A percentile compares a stretch with the other conserved stretches of the same genome.
Evolutionary conservation across 2,329 filamentous ascomycete species (phyloP).

Genomic region (Colletotrichum sp.): DNA sequence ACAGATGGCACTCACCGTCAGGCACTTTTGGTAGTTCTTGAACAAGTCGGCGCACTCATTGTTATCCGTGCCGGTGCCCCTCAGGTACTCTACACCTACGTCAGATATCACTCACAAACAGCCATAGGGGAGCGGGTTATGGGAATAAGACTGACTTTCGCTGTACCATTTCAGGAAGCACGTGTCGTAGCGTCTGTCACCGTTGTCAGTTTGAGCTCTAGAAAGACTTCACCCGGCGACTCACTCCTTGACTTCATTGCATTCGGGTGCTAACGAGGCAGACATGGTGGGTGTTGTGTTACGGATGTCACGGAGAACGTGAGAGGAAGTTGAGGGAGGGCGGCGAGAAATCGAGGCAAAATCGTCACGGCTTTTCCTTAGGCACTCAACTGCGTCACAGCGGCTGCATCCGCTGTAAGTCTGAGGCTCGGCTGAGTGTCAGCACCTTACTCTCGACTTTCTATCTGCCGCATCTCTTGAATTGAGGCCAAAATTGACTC

Average conservation of each 20-base stretch:
- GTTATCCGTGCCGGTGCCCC: constrained; percentile 81
- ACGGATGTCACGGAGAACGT: background rate
- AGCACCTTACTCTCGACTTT: background rate
- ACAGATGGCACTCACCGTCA: constrained; percentile 63
- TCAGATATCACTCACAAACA: background rate
- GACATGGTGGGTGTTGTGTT: constrained; percentile 68
- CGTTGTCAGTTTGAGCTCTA: constrained; percentile 8
- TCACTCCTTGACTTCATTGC: constrained; percentile 95
- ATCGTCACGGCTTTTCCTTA: background rate
- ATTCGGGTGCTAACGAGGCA: constrained; percentile 91
- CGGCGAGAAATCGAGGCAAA: constrained; percentile 7
- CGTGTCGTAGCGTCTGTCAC: constrained; percentile 83
- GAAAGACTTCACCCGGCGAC: constrained; percentile 31
- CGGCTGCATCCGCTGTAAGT: constrained; percentile 13
- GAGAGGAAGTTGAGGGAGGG: constrained; percentile 3
- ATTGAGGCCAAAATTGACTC: background rate
- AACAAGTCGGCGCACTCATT: constrained; percentile 87
- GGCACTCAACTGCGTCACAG: background rate
- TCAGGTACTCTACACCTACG: constrained; percentile 77
- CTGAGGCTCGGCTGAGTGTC: background rate
- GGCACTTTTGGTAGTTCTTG: constrained; percentile 84
- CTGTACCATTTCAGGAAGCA: constrained; percentile 99
- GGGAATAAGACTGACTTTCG: constrained; percentile 72
- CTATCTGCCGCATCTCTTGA: fast-evolving
- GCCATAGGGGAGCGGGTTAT: background rate